A percentile compares a stretch with the other conserved stretches of the same genome.
phyloP scores from a whole-genome alignment of 345 rosid genomes.

The Streptanthus diversifolius region DNA sequence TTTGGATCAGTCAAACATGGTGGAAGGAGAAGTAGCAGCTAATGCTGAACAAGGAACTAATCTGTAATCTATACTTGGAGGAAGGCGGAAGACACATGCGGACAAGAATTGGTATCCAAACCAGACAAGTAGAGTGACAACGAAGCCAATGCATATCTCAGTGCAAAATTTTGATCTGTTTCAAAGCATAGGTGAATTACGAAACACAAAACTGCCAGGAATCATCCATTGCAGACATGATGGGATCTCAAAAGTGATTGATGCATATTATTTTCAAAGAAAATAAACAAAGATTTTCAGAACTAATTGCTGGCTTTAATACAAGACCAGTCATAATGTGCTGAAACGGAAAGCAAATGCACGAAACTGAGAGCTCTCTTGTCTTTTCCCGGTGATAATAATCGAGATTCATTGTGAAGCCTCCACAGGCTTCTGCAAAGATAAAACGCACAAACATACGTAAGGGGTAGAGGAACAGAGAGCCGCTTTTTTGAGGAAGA shows the following conservation, averaged over 20 bases:
- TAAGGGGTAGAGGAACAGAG: background rate
- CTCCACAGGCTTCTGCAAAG: conserved; percentile 34
- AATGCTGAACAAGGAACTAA: background rate
- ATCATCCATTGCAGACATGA: conserved; percentile 16
- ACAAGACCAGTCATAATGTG: conserved; percentile 20
- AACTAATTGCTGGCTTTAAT: conserved; percentile 2
- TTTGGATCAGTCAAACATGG: background rate
- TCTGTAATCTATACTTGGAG: background rate
- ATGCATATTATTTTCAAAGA: conserved; percentile 25
- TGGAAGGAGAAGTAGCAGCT: no score
- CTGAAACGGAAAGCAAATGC: conserved; percentile 15
- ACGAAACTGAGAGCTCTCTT: background rate
- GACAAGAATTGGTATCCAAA: background rate
- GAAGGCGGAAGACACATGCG: background rate
- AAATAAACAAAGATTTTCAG: background rate
- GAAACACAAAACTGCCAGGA: conserved; percentile 11
- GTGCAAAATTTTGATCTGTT: conserved; percentile 1
- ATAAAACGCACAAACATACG: background rate
- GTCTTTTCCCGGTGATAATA: background rate
- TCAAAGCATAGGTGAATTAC: conserved; percentile 2
- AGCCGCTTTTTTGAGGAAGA: background rate
- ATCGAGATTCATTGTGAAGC: conserved; percentile 10
- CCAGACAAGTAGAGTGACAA: background rate
- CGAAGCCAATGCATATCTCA: conserved; percentile 4
- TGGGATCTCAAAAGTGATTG: conserved; percentile 18